A percentile compares a stretch with the other conserved stretches of the same genome.
These are phyloP conservation scores for Globisporangium parvum DNA, from an alignment of 352 stramenopile genomes.

Conservation along the genomic window DNA sequence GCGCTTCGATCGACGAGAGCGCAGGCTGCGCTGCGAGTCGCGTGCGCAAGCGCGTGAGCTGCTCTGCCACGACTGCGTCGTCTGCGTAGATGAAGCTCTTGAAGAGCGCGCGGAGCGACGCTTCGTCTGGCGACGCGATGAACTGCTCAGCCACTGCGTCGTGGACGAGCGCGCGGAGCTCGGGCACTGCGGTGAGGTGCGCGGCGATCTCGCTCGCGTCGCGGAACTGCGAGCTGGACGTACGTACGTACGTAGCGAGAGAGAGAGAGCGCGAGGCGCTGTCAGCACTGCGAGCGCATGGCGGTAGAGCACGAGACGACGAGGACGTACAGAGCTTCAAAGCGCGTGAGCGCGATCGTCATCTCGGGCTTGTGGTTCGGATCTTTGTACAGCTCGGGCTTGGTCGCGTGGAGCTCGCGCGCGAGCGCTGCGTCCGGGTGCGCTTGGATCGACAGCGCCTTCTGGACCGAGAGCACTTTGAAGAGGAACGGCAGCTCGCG, in stretches of 20 bases:
- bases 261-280: no score
- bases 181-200: constrained; percentile 69
- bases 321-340: constrained; percentile 89
- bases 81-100: constrained; percentile 76
- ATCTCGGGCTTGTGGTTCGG: constrained; percentile 99
- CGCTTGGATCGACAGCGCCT: constrained; percentile 96
- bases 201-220: constrained; percentile 80
- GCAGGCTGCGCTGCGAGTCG: constrained; percentile 42
- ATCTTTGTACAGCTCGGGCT: constrained; percentile 95
- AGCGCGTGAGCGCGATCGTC: constrained; percentile 96
- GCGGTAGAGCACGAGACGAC: background rate
- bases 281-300: background rate
- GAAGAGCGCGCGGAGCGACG: constrained; percentile 65
- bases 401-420: constrained; percentile 68
- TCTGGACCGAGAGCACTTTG: constrained; percentile 97
- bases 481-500: constrained; percentile 96
- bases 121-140: constrained; percentile 25
- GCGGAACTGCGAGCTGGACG: constrained; percentile 84
- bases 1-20: constrained; percentile 48
- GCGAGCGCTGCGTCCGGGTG: constrained; percentile 86
- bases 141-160: constrained; percentile 28
- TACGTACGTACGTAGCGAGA: background rate
- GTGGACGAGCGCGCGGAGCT: constrained; percentile 60
- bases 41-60: constrained; percentile 74
- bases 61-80: constrained; percentile 43